phyloP scores from a whole-genome alignment of 176 grass and related monocot genomes.

The Paspalum vaginatum region DNA sequence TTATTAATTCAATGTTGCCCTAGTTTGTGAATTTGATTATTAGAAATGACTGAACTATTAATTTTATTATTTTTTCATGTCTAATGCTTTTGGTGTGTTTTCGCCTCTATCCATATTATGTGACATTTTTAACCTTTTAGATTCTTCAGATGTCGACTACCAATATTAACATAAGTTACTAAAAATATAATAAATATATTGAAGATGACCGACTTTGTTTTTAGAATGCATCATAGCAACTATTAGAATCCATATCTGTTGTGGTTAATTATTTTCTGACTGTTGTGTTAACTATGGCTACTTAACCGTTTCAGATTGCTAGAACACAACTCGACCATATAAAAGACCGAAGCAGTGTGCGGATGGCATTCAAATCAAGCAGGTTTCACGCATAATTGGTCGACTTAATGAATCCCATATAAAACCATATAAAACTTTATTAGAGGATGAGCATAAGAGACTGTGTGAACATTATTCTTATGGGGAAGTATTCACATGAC shows the following conservation, averaged over 20 bases:
- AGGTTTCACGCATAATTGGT: constrained; percentile 47
- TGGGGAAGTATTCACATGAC: neutral
- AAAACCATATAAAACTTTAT: constrained; percentile 42
- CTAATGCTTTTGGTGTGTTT: neutral
- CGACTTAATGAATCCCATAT: constrained; percentile 47
- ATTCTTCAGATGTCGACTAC: neutral
- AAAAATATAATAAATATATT: neutral
- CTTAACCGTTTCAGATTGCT: constrained; percentile 44
- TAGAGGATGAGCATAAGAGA: constrained; percentile 43
- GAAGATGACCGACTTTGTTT: neutral
- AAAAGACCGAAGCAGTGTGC: constrained; percentile 55
- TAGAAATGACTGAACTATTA: neutral
- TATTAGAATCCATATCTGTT: no score
- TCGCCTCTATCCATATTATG: neutral
- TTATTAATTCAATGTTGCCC: neutral
- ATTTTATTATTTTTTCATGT: no score
- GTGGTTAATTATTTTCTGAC: neutral
- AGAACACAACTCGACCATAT: constrained; percentile 50
- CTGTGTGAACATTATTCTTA: constrained; percentile 36
- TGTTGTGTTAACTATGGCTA: neutral
- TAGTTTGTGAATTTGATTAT: neutral
- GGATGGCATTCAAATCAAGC: constrained; percentile 53
- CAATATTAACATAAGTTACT: neutral
- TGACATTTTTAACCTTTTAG: neutral
- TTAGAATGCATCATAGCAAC: neutral